Conservation (phyloP, 768 basidiomycete species). For the Trametes cubensis region DNA sequence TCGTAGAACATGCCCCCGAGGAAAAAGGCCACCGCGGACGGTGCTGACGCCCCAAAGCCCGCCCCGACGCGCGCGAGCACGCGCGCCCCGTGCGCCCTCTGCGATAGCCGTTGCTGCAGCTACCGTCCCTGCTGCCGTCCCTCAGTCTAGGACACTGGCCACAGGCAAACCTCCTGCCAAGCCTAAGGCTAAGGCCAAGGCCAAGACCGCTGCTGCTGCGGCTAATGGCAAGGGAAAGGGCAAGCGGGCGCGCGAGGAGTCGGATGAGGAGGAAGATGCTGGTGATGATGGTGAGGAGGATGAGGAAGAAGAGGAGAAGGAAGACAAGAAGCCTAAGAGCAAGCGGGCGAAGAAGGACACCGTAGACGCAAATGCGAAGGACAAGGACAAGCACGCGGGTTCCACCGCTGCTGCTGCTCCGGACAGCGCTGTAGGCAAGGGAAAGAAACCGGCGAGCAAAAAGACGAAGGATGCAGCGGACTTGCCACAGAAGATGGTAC, state of each 20-base stretch:
- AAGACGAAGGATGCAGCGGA: conserved; percentile 19
- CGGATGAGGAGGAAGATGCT: conserved; percentile 29
- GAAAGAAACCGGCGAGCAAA: conserved; percentile 12
- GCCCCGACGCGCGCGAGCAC: conserved; percentile 35
- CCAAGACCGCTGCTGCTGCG: conserved; percentile 16
- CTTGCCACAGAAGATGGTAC: conserved; percentile 50
- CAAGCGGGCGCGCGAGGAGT: conserved; percentile 24
- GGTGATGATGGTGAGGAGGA: not conserved
- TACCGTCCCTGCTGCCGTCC: conserved; percentile 24
- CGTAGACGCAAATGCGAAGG: conserved; percentile 19
- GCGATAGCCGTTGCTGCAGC: conserved; percentile 23
- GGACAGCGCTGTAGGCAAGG: conserved; percentile 1
- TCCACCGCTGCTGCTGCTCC: conserved; percentile 23
- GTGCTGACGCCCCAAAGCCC: conserved; percentile 35
- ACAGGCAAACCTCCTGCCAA: conserved; percentile 5
- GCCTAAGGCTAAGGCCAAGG: conserved; percentile 14
- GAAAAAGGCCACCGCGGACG: conserved; percentile 43
- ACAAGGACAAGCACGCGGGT: conserved; percentile 21
- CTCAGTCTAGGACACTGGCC: conserved; percentile 16
- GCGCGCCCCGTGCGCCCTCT: conserved; percentile 34
- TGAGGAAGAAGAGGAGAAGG: conserved; percentile 1
- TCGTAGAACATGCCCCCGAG: conserved; percentile 33
- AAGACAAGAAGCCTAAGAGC: conserved; percentile 12
- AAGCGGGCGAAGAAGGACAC: conserved; percentile 24
- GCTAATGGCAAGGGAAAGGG: conserved; percentile 23